Evolutionary conservation across 805 yeast genomes (phyloP).

Genomic region (Starmerella davenportii): DNA sequence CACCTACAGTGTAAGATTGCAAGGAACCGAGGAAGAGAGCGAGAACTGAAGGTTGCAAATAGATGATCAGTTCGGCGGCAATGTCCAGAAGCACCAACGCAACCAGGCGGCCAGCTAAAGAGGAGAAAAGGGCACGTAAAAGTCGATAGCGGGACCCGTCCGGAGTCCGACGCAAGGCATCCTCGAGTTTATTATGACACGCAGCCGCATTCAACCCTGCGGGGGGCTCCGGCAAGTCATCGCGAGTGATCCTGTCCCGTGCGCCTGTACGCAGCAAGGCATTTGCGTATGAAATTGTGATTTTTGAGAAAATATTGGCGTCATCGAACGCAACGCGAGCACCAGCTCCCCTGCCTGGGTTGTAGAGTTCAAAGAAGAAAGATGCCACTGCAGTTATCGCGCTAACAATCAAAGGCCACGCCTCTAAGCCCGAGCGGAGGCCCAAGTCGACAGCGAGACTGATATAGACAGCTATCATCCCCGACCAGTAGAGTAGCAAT

Average conservation of each 20-base stretch:
- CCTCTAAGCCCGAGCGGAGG: slow-evolving; percentile 1
- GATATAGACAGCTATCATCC: slow-evolving; percentile 6
- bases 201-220: slow-evolving; percentile 12
- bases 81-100: slow-evolving; percentile 8
- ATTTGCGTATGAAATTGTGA: slow-evolving; percentile 12
- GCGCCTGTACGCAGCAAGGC: slow-evolving; percentile 10
- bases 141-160: slow-evolving; percentile 9
- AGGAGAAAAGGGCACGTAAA: slow-evolving; percentile 5
- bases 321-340: slow-evolving; percentile 10
- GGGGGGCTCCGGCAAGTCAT: slow-evolving; percentile 16
- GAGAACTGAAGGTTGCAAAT: slow-evolving; percentile 12
- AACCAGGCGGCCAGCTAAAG: slow-evolving; percentile 2
- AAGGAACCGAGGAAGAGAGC: slow-evolving; percentile 13
- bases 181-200: slow-evolving; percentile 7
- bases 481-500: slow-evolving; percentile 16
- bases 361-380: slow-evolving; percentile 7
- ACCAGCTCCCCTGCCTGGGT: slow-evolving; percentile 1
- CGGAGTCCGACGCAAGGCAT: slow-evolving; percentile 2
- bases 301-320: slow-evolving; percentile 12
- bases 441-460: slow-evolving; percentile 10
- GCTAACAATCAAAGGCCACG: background rate
- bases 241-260: slow-evolving; percentile 5
- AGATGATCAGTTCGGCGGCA: slow-evolving; percentile 6
- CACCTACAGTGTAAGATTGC: slow-evolving; percentile 6
- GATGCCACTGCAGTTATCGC: slow-evolving; percentile 3